phyloP scores from a whole-genome alignment of 2,329 filamentous ascomycete species.

The Fusarium armeniacum region DNA sequence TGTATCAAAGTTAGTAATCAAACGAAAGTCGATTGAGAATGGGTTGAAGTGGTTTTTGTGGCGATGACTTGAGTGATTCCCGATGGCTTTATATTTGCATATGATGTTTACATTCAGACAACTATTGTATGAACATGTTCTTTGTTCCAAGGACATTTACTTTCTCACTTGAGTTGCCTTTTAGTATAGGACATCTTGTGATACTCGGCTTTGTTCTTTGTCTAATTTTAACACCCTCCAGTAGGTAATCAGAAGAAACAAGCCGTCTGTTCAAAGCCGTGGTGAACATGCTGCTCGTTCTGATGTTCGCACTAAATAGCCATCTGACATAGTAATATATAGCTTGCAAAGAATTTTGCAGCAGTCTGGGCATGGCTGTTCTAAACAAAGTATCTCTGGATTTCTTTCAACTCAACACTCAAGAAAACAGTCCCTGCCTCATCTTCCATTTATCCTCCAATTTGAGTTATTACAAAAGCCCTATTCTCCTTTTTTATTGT shows the following conservation, averaged over 20 bases:
- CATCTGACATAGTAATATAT: no score
- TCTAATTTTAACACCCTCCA: neutral
- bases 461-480: neutral
- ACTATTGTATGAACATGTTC: neutral
- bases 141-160: slow-evolving; percentile 13
- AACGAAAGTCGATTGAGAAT: neutral
- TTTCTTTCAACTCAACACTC: neutral
- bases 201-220: neutral
- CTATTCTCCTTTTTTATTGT: neutral
- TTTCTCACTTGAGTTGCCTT: neutral
- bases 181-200: neutral
- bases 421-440: neutral
- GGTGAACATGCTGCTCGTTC: neutral
- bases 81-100: slow-evolving; percentile 2
- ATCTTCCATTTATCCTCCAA: neutral
- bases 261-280: neutral
- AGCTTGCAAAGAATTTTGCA: neutral
- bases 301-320: neutral
- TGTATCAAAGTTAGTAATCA: neutral
- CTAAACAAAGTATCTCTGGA: neutral
- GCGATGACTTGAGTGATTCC: neutral
- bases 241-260: neutral
- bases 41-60: neutral
- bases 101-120: neutral
- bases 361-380: neutral